These are phyloP conservation scores for Cladosporium sp. DNA, from an alignment of 2,329 filamentous ascomycete genomes.

Conservation along the genomic window DNA sequence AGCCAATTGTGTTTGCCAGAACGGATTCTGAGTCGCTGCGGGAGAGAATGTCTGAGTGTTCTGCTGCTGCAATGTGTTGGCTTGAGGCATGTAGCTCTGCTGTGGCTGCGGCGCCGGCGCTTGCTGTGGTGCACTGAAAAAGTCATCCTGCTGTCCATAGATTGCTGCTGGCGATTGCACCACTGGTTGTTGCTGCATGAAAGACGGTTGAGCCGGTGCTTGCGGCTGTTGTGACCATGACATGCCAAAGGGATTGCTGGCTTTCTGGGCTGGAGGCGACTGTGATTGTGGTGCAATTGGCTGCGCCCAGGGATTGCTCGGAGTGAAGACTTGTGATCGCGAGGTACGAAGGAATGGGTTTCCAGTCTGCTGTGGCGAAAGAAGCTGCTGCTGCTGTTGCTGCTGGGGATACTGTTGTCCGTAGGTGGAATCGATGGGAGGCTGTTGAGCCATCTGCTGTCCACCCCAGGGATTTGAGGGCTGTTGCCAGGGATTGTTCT, in stretches of 20 bases:
- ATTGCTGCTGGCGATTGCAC: slow-evolving; percentile 30
- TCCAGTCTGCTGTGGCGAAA: slow-evolving; percentile 54
- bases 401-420: slow-evolving; percentile 28
- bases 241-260: slow-evolving; percentile 22
- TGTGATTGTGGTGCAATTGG: slow-evolving; percentile 43
- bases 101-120: slow-evolving; percentile 17
- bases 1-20: slow-evolving; percentile 29
- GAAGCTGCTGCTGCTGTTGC: slow-evolving; percentile 30
- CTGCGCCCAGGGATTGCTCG: slow-evolving; percentile 44
- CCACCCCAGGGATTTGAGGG: slow-evolving; percentile 34
- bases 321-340: slow-evolving; percentile 45
- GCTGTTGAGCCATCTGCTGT: slow-evolving; percentile 28
- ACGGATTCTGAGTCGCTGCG: slow-evolving; percentile 22
- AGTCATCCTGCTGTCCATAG: slow-evolving; percentile 32
- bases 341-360: slow-evolving; percentile 45
- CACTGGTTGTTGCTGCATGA: slow-evolving; percentile 36
- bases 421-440: slow-evolving; percentile 24
- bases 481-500: slow-evolving; percentile 27
- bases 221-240: slow-evolving; percentile 12
- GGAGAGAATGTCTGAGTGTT: background rate
- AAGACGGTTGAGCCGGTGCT: slow-evolving; percentile 1
- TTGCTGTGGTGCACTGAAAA: slow-evolving; percentile 28
- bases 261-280: slow-evolving; percentile 23
- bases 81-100: slow-evolving; percentile 9
- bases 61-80: slow-evolving; percentile 19